Conservation (phyloP, 352 stramenopile species). For the Hyaloperonospora arabidopsidis region DNA sequence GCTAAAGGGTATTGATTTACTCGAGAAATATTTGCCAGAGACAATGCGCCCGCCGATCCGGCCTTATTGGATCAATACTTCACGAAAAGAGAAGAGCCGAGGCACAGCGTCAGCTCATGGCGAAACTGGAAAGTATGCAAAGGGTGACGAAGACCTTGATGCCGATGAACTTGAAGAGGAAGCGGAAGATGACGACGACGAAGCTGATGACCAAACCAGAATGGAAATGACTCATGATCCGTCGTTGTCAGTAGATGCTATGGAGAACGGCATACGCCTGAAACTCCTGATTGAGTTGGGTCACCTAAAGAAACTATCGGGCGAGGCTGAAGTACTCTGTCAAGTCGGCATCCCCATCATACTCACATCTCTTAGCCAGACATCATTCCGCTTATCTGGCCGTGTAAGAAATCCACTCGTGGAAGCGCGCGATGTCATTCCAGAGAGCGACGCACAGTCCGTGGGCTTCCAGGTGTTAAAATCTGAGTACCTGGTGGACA, state of each 20-base stretch:
- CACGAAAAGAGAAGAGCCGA: slow-evolving; percentile 22
- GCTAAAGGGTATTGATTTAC: slow-evolving; percentile 45
- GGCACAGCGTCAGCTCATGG: slow-evolving; percentile 12
- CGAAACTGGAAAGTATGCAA: slow-evolving; percentile 9
- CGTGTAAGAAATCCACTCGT: slow-evolving; percentile 52
- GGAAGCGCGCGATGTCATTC: slow-evolving; percentile 47
- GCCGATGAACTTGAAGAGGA: slow-evolving; percentile 43
- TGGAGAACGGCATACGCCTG: slow-evolving; percentile 78
- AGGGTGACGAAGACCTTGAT: slow-evolving; percentile 21
- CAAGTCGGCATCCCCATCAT: slow-evolving; percentile 82
- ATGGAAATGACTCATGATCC: slow-evolving; percentile 65
- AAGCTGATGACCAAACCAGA: slow-evolving; percentile 35
- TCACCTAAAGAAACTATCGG: slow-evolving; percentile 60
- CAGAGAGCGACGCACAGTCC: slow-evolving; percentile 49
- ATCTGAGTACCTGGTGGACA: slow-evolving; percentile 78
- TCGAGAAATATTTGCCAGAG: slow-evolving; percentile 52
- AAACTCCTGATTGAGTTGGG: slow-evolving; percentile 76
- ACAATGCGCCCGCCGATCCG: slow-evolving; percentile 67
- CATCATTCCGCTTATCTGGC: slow-evolving; percentile 59
- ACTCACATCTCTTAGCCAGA: slow-evolving; percentile 73
- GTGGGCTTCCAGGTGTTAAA: slow-evolving; percentile 75
- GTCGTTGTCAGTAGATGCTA: slow-evolving; percentile 71
- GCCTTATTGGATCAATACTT: slow-evolving; percentile 71
- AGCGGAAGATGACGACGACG: slow-evolving; percentile 51
- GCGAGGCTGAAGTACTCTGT: slow-evolving; percentile 66